These are phyloP conservation scores for Phytophthora pinifolia DNA, from an alignment of 352 stramenopile genomes.

Conservation along the genomic window DNA sequence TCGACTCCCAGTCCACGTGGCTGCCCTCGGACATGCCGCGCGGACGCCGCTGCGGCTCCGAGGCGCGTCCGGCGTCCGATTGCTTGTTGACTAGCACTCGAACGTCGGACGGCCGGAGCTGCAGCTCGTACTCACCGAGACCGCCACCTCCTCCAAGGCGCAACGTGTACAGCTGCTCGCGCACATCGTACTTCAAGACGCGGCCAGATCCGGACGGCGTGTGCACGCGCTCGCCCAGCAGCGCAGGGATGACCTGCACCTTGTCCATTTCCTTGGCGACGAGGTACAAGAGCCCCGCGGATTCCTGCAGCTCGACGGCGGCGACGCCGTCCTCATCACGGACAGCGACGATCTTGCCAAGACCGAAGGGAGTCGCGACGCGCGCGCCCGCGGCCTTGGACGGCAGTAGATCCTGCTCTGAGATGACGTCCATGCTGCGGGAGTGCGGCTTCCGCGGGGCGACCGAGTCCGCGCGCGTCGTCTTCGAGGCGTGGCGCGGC, in stretches of 20 bases:
- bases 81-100: slow-evolving; percentile 28
- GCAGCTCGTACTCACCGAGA: slow-evolving; percentile 41
- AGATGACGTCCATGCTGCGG: slow-evolving; percentile 45
- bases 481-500: slow-evolving; percentile 13
- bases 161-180: slow-evolving; percentile 56
- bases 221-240: slow-evolving; percentile 55
- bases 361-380: slow-evolving; percentile 64
- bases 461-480: not conserved
- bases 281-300: slow-evolving; percentile 27
- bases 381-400: slow-evolving; percentile 40
- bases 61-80: slow-evolving; percentile 12
- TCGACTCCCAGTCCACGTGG: slow-evolving; percentile 14
- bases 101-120: slow-evolving; percentile 43
- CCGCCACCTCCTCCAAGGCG: slow-evolving; percentile 32
- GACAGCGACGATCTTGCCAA: slow-evolving; percentile 58
- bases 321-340: slow-evolving; percentile 53
- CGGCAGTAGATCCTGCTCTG: slow-evolving; percentile 38
- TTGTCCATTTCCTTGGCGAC: slow-evolving; percentile 40
- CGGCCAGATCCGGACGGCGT: slow-evolving; percentile 58
- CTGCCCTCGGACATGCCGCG: slow-evolving; percentile 33
- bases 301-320: slow-evolving; percentile 49
- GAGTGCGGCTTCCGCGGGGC: slow-evolving; percentile 30
- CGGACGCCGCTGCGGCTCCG: slow-evolving; percentile 30
- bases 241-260: slow-evolving; percentile 52
- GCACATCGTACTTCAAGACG: slow-evolving; percentile 52